Base-by-base conservation (phyloP, 2,329 filamentous ascomycete genomes). In the Penicillium brasilianum region DNA sequence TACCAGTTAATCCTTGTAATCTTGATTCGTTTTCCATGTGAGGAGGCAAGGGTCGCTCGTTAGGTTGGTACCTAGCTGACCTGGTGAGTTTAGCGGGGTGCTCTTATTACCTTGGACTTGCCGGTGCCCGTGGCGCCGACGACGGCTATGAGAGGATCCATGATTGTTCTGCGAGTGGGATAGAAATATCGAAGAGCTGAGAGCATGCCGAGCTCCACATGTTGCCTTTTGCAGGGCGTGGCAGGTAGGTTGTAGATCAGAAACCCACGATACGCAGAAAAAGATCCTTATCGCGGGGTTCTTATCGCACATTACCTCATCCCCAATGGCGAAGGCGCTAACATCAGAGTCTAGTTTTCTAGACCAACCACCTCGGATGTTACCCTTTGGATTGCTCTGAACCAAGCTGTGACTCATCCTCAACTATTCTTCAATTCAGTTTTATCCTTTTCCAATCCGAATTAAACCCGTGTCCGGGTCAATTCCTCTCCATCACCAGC, bases 111-210 rank as follows among this genome's bases (percentile, higher is more conserved):
- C 81, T 96, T 90, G 41, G 93, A 96, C 79, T 96, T 97, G 64
- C 94, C 94, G 1, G 93, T 97, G 60, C 93, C 94, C 10, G 94
- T 98, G 51, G 93, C 91, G 68, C 94, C 94, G 52, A 97, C 84
- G 62, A 98, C 85, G 52, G 92, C 88, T 70, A 98, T 84, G 64
- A 97, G 80, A 25, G 92, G 90, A 58, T 77, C 69, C 72, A 76
- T 77, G 43, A 62, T 69, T 53, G 64, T 55, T 57, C 59, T 61
- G 54, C 57, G 69, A 65, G 65, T 56, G 32, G 61, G 49, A 49
- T 62, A 60, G 44, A 73, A 36, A 48, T 63, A 66, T 61, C 66
- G 67, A 43, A 72, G 61, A 43, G 70, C 68, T 50, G 58, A 64
- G 58, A 71, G 70, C 76, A 77, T 77, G 43, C 59, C 37, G 34